Evolutionary conservation across 2,329 filamentous ascomycete species (phyloP).

Genomic region (Amylocarpus encephaloides): DNA sequence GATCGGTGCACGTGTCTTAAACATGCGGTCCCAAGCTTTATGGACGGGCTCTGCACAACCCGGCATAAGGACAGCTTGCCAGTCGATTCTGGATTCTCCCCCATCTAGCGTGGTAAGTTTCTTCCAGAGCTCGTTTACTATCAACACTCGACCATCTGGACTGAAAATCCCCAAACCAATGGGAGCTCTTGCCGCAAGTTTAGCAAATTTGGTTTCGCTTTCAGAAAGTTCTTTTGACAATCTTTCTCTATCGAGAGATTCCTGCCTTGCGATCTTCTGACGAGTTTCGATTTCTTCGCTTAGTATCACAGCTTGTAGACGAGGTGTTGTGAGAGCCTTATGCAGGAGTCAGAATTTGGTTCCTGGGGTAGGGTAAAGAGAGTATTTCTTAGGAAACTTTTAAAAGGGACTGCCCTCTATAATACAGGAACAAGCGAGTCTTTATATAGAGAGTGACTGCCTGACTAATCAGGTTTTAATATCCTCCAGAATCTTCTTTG

Average conservation of each 20-base stretch:
- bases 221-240: constrained; percentile 58
- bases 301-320: constrained; percentile 64
- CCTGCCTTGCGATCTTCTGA: constrained; percentile 51
- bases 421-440: too few species aligned
- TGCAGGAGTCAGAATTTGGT: too few species aligned
- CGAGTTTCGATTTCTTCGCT: constrained; percentile 62
- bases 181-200: constrained; percentile 66
- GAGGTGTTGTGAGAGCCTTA: too few species aligned
- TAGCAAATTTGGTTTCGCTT: constrained; percentile 58
- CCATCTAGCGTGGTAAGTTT: constrained; percentile 12
- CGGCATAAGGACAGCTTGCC: constrained; percentile 13
- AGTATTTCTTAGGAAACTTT: too few species aligned
- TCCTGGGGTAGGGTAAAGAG: too few species aligned
- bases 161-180: constrained; percentile 68
- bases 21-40: constrained; percentile 8
- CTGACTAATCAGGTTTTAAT: too few species aligned
- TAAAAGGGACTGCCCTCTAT: too few species aligned
- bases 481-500: too few species aligned
- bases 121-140: constrained; percentile 18
- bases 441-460: too few species aligned
- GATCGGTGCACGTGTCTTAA: constrained; percentile 5
- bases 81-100: constrained; percentile 5
- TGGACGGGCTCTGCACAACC: constrained; percentile 10
- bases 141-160: constrained; percentile 44
- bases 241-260: constrained; percentile 60